Evolutionary conservation across 202 grass and related monocot species (phyloP), one percentile per base, ranked within the genome.

Genomic region (Eragrostis tef): DNA sequence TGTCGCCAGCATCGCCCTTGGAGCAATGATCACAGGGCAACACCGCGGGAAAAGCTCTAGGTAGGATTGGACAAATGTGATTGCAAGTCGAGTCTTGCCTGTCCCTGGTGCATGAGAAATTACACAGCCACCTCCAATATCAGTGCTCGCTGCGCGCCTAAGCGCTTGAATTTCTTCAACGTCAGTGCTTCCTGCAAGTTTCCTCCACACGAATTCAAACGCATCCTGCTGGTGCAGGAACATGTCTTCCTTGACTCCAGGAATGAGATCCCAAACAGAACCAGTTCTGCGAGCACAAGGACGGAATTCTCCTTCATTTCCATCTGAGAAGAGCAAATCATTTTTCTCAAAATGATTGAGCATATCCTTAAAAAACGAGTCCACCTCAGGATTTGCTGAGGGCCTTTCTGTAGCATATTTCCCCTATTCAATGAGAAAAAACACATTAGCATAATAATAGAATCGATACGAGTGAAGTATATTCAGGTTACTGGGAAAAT

Each of bases 51-150:
- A 97, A 54, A 83, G 19, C 54, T 84, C 89, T 24, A 94, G 81
- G 82, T 94, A 94, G 36, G 90, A 89, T 67, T 91, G 81, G 26
- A 97, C 79, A 78, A 97, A 97, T 71, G 89, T 78, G 66, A 94
- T 93, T 22, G 90, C 81, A 65, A 91, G 71, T n/a, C 86, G 77
- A 14, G 94, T 94, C 63, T 97, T 97, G 52, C 94, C 92, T 17
- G 94, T 93, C 36, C 94, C 92, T 13, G 94, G 94, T 29, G 89
- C 92, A 87, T 97, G 94, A 73, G 92, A 97, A 68, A 97, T 87
- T 29, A 94, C 81, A 86, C 92, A 97, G 6, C 94, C 93, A 53
- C 88, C 92, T 69, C 78, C 49, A 43, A 31, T 13, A 71, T 79
- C 88, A 75, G 53, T 42, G 57, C 49, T 69, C 2, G 36, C 15